Conservation (phyloP, 2,329 filamentous ascomycete species). For the Neofusicoccum umdonicola region DNA sequence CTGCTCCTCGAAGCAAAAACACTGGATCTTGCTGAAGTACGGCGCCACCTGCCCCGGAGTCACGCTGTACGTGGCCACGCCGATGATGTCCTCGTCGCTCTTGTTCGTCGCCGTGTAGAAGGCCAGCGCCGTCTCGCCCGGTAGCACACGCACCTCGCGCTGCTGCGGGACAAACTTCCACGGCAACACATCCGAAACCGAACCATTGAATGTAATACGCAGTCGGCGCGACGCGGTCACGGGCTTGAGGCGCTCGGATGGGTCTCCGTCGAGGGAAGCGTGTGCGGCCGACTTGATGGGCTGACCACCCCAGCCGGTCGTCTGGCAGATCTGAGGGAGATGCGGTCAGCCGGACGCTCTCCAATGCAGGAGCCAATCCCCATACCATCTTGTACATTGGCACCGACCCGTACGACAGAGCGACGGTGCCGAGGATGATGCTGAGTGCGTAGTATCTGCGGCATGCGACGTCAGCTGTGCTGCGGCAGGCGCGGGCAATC, state of each 20-base stretch:
- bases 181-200: slow-evolving; percentile 88
- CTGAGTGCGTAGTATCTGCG: slow-evolving; percentile 71
- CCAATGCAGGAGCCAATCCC: background rate
- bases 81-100: slow-evolving; percentile 89
- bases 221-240: slow-evolving; percentile 79
- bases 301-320: slow-evolving; percentile 88
- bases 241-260: slow-evolving; percentile 74
- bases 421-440: slow-evolving; percentile 75
- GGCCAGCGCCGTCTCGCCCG: slow-evolving; percentile 92
- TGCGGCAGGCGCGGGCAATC: background rate
- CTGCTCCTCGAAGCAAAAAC: slow-evolving; percentile 98
- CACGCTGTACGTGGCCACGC: slow-evolving; percentile 95
- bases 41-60: slow-evolving; percentile 93
- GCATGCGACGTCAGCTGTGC: background rate
- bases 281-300: slow-evolving; percentile 79
- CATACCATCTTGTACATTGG: slow-evolving; percentile 82
- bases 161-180: slow-evolving; percentile 99
- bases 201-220: slow-evolving; percentile 93
- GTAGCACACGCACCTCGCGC: slow-evolving; percentile 90
- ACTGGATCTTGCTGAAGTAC: slow-evolving; percentile 99
- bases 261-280: slow-evolving; percentile 55
- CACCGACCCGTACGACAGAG: slow-evolving; percentile 78
- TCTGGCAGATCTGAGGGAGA: slow-evolving; percentile 67
- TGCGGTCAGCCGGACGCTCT: background rate
- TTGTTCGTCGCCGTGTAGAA: slow-evolving; percentile 98